Conservation (phyloP, 140 eudicot genomes). For the Artemisia princeps region DNA sequence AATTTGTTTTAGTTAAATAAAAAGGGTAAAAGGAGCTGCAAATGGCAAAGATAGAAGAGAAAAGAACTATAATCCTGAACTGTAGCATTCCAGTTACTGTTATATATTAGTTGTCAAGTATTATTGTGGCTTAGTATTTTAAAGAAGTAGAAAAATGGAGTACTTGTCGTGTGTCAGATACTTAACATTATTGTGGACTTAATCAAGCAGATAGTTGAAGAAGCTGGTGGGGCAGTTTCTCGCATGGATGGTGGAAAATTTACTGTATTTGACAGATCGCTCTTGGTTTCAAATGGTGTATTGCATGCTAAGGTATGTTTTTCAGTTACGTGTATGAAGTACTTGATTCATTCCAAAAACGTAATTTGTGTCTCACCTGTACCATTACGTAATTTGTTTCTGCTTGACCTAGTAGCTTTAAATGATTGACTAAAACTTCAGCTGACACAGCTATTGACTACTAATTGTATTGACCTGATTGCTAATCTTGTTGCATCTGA, state of each 20-base stretch:
- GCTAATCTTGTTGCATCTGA: constrained; percentile 28
- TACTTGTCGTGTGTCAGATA: background rate
- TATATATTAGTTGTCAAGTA: background rate
- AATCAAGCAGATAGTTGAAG: constrained; percentile 83
- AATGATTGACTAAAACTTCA: too few relatives aligned
- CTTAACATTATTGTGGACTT: background rate
- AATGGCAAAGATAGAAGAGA: background rate
- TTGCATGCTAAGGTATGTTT: constrained; percentile 74
- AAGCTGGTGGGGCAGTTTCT: constrained; percentile 94
- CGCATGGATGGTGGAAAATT: constrained; percentile 89
- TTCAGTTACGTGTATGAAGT: background rate
- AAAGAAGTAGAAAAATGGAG: background rate
- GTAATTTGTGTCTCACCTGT: too few relatives aligned
- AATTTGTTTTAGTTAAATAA: background rate
- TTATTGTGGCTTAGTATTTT: background rate
- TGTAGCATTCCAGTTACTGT: background rate
- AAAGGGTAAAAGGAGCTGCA: background rate
- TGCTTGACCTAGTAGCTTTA: too few relatives aligned
- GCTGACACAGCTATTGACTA: background rate
- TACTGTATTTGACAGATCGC: constrained; percentile 80
- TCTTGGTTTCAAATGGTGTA: constrained; percentile 78
- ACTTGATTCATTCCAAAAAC: constrained; percentile 1
- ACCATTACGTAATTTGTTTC: too few relatives aligned
- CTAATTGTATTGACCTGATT: background rate
- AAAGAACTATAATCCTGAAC: background rate